Evolutionary conservation across 345 rosid species (phyloP), one percentile per base, ranked within the genome.

Genomic region (Adansonia digitata): DNA sequence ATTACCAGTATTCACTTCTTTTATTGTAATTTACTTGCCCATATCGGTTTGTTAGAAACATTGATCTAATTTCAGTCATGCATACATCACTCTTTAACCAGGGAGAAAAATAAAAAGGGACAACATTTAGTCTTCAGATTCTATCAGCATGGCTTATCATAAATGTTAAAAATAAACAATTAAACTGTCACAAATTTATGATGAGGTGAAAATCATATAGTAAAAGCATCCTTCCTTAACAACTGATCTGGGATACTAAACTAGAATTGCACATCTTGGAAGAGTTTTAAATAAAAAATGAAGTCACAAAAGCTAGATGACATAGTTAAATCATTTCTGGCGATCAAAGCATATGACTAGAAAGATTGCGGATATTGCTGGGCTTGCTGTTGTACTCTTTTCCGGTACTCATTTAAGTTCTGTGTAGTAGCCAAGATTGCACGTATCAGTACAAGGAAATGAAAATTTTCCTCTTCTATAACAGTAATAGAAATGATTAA

Each of bases 331-430:
- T 7, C 22, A 43, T 11, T 11, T 39, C 69, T 62, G 34, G 15
- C 11, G 53, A 43, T 7, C 22, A 7, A n/a, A 49, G 63, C 74
- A 71, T 52, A 39, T 65, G 64, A 24, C 65, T 39, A 81, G 63
- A 77, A 40, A 57, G 20, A 2, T 13, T 76, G 74, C 40, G 89
- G 89, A 55, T 84, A 86, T 68, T 79, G 83, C 82, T 75, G 78
- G 49, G 87, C 83, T 63, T 86, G 89, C 77, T 52, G 85, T 65
- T 78, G 85, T 39, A 84, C 86, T 73, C 86, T 84, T 72, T 74
- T 81, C 81, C 69, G 80, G 69, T 86, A 86, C 76, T 84, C 86
- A 0, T 37, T 15, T 18, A 37, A 68, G 73, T 86, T 84, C 89
- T 86, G 82, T 18, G 82, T 18, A 63, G 31, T 31, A 15, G 67